phyloP scores from a whole-genome alignment of 106 monocot genomes.

The Dactylorhiza incarnata region DNA sequence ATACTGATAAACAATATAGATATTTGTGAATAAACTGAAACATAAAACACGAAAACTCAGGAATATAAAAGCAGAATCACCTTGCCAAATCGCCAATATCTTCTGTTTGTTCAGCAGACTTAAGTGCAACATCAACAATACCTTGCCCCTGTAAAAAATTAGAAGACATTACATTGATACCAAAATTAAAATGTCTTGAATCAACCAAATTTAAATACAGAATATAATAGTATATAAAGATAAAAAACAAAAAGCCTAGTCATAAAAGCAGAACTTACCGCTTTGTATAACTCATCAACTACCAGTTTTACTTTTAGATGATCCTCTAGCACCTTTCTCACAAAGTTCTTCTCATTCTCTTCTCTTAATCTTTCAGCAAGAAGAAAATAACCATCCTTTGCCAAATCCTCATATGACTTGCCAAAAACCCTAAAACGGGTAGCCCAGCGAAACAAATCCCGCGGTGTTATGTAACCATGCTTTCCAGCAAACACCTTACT shows the following conservation, averaged over 20 bases:
- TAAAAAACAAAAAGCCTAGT: background rate
- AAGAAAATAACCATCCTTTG: slow-evolving; percentile 87
- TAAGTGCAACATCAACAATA: slow-evolving; percentile 1
- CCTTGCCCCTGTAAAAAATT: slow-evolving; percentile 21
- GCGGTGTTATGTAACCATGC: slow-evolving; percentile 92
- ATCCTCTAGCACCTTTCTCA: slow-evolving; percentile 48
- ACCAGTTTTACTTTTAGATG: slow-evolving; percentile 44
- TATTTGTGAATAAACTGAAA: background rate
- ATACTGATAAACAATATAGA: slow-evolving; percentile 35
- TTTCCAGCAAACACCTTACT: slow-evolving; percentile 98
- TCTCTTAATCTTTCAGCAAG: slow-evolving; percentile 94
- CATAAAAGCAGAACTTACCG: slow-evolving; percentile 11
- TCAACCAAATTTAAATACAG: background rate
- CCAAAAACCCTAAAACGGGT: slow-evolving; percentile 64
- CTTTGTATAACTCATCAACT: slow-evolving; percentile 44
- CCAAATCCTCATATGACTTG: slow-evolving; percentile 69
- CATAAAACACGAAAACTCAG: background rate
- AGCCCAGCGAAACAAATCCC: slow-evolving; percentile 95
- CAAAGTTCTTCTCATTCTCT: slow-evolving; percentile 74
- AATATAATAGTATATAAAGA: background rate
- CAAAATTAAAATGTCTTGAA: background rate
- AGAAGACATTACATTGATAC: background rate
- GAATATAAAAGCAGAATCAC: slow-evolving; percentile 22
- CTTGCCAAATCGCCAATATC: slow-evolving; percentile 32
- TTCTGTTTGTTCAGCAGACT: slow-evolving; percentile 13